A percentile compares a stretch with the other conserved stretches of the same genome.
These are phyloP conservation scores for Emmonsia crescens DNA, from an alignment of 2,329 filamentous ascomycete species.

Conservation along the genomic window DNA sequence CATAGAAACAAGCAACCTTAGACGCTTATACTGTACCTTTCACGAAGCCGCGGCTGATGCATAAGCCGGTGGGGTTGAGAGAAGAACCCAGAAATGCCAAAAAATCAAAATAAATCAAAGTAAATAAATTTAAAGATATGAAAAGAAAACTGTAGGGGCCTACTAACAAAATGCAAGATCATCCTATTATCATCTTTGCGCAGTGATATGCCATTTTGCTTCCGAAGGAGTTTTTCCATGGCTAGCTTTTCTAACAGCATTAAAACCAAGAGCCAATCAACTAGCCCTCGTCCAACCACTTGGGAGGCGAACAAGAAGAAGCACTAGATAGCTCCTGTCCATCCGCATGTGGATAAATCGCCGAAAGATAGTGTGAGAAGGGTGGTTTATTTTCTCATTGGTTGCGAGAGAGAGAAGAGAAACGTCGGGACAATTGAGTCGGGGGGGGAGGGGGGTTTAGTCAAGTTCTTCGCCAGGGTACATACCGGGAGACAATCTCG, in stretches of 20 bases:
- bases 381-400: neutral
- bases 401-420: neutral
- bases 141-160: neutral
- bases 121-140: neutral
- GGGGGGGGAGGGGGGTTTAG: too few species aligned
- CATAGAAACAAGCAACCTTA: too few species aligned
- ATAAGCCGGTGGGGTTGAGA: too few species aligned
- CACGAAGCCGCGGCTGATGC: too few species aligned
- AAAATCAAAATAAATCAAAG: neutral
- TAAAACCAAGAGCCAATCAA: neutral
- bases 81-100: neutral
- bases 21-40: too few species aligned
- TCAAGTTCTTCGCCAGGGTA: too few species aligned
- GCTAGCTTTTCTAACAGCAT: neutral
- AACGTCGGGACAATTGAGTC: neutral
- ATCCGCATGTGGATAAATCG: neutral
- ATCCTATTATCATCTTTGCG: conserved; percentile 51
- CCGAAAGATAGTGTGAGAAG: neutral
- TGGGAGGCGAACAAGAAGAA: neutral
- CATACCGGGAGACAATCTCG: too few species aligned
- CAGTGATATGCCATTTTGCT: neutral
- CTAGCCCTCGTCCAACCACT: neutral
- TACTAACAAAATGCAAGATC: conserved; percentile 69
- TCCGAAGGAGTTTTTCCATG: neutral
- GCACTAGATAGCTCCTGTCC: neutral